Conservation (phyloP, 179 eudicot genomes). For the Spinacia oleracea region DNA sequence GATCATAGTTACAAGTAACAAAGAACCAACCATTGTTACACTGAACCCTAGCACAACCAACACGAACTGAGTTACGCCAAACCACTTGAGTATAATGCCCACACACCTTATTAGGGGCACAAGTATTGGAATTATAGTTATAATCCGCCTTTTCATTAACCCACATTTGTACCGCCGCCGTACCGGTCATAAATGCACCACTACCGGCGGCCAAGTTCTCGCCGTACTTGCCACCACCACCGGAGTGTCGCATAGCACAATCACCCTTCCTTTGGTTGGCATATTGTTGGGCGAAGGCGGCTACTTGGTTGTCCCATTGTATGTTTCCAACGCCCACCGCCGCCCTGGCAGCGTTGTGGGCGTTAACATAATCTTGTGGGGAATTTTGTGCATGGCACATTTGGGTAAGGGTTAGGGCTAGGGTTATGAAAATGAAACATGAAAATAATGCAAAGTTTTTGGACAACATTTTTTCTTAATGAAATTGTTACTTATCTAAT, state of each 20-base stretch:
- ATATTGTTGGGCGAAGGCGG: constrained; percentile 42
- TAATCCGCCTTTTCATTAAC: constrained; percentile 40
- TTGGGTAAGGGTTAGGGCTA: constrained; percentile 22
- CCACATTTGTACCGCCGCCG: constrained; percentile 44
- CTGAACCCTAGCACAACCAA: constrained; percentile 17
- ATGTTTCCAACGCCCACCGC: constrained; percentile 40
- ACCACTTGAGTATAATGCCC: no score
- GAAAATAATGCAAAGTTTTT: neutral
- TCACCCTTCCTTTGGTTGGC: constrained; percentile 36
- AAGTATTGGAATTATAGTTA: constrained; percentile 38
- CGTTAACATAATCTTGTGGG: constrained; percentile 37
- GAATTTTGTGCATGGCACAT: constrained; percentile 40
- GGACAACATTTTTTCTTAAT: neutral
- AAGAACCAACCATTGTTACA: constrained; percentile 1
- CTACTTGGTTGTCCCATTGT: constrained; percentile 37
- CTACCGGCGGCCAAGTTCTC: constrained; percentile 44
- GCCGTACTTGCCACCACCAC: constrained; percentile 29
- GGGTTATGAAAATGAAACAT: neutral
- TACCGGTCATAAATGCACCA: constrained; percentile 16
- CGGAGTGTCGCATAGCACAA: constrained; percentile 23
- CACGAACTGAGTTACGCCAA: neutral
- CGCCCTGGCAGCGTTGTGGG: constrained; percentile 42
- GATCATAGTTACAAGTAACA: constrained; percentile 9
- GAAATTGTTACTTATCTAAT: neutral
- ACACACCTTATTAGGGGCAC: constrained; percentile 28